Evolutionary conservation across 768 basidiomycete genomes (phyloP).

Genomic region (Naganishia onofrii): DNA sequence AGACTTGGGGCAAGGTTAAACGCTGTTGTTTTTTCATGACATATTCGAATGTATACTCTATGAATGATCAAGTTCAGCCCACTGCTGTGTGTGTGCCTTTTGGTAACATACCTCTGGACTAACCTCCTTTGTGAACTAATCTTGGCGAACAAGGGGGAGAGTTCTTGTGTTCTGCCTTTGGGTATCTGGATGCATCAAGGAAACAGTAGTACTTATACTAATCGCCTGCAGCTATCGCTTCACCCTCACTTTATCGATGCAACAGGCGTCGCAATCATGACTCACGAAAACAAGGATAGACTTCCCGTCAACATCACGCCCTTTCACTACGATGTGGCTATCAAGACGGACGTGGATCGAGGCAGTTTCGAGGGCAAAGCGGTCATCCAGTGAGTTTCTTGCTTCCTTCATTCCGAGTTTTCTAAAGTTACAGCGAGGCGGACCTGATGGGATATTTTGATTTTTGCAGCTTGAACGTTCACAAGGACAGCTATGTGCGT

Average conservation of each 20-base stretch:
- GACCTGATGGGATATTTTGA: not conserved
- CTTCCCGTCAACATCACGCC: constrained; percentile 2
- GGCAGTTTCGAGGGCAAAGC: constrained; percentile 8
- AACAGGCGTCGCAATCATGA: no score
- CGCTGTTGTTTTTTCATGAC: not conserved
- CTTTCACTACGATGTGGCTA: constrained; percentile 19
- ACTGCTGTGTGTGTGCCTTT: not conserved
- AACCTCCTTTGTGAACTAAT: no score
- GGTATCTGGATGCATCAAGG: no score
- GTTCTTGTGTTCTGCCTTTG: no score
- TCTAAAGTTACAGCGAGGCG: not conserved
- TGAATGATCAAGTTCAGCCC: not conserved
- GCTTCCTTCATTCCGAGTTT: no score
- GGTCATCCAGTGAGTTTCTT: constrained; percentile 2
- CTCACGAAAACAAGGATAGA: no score
- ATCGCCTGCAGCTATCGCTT: no score
- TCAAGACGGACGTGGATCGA: constrained; percentile 13
- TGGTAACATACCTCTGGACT: no score
- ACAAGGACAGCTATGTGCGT: constrained; percentile 4
- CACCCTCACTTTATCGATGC: no score
- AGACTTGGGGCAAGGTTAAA: not conserved
- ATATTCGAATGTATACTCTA: not conserved
- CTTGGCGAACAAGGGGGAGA: no score
- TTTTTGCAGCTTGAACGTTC: not conserved
- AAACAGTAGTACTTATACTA: no score